Percentiles rank a stretch among this genome's conserved stretches.
phyloP scores from a whole-genome alignment of 306 rosid species.

The Prinsepia uniflora region DNA sequence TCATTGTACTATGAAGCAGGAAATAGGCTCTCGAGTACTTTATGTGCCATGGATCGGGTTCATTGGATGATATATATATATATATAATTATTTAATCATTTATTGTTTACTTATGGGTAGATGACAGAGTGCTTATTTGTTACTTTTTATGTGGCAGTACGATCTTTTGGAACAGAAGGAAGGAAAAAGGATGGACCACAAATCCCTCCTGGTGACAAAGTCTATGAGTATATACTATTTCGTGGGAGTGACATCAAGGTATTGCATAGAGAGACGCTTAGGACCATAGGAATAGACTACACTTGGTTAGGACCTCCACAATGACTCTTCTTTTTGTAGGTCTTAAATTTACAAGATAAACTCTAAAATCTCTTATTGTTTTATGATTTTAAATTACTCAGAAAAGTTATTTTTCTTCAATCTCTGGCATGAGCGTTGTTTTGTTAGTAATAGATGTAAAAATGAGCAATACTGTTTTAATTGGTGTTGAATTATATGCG shows the following conservation, averaged over 20 bases:
- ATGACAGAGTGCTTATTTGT: constrained; percentile 14
- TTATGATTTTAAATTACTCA: neutral
- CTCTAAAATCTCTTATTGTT: neutral
- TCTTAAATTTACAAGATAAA: neutral
- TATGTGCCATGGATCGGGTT: neutral
- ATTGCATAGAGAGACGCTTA: constrained; percentile 5
- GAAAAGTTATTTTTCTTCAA: neutral
- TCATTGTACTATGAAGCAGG: neutral
- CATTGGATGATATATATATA: neutral
- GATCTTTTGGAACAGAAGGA: constrained; percentile 96
- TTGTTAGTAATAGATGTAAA: neutral
- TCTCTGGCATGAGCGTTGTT: neutral
- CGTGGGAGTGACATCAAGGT: constrained; percentile 97
- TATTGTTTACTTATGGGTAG: neutral
- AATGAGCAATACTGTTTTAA: neutral
- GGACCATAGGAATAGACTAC: neutral
- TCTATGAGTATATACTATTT: constrained; percentile 84
- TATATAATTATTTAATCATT: neutral
- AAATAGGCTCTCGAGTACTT: neutral
- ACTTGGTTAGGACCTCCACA: neutral
- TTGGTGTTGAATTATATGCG: neutral
- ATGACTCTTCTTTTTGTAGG: neutral
- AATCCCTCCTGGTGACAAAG: constrained; percentile 77
- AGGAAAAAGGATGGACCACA: constrained; percentile 91
- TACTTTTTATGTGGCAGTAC: constrained; percentile 51